Percentiles rank a stretch among this genome's conserved stretches.
These are phyloP conservation scores for Breviolum minutum DNA, from an alignment of 73 alveolate genomes.

Conservation along the genomic window DNA sequence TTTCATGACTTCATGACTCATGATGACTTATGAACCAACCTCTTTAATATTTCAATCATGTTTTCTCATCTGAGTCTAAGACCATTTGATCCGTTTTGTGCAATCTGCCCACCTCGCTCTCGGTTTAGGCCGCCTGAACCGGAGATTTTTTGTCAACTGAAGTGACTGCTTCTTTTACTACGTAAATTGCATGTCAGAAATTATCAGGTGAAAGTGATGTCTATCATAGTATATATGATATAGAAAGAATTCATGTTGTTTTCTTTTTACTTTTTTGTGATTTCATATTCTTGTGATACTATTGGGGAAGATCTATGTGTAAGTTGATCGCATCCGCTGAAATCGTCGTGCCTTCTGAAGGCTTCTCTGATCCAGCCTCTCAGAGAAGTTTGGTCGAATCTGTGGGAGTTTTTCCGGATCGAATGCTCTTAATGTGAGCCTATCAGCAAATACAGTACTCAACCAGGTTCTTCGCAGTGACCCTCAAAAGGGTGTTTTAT, in stretches of 20 bases:
- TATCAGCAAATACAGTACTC: neutral
- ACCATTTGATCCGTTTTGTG: conserved; percentile 13
- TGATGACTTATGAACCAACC: too few species aligned
- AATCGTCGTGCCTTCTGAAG: conserved; percentile 9
- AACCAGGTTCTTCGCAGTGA: too few species aligned
- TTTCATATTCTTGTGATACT: neutral
- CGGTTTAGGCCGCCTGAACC: conserved; percentile 76
- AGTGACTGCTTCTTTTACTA: too few species aligned
- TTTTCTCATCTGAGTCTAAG: neutral
- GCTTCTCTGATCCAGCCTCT: neutral
- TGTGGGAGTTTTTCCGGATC: neutral
- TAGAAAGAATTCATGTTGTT: too few species aligned
- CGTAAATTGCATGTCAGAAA: too few species aligned
- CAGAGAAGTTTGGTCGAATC: neutral
- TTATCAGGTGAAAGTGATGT: too few species aligned
- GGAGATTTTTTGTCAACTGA: neutral
- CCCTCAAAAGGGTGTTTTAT: too few species aligned
- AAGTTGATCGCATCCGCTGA: neutral
- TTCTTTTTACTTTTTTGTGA: neutral
- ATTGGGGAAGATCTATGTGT: neutral
- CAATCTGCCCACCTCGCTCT: conserved; percentile 71
- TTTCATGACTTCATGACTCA: too few species aligned
- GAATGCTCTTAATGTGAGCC: neutral
- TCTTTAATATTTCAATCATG: too few species aligned
- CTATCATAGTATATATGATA: too few species aligned